phyloP scores from a whole-genome alignment of 2,329 filamentous ascomycete species.

The Lachnellula cervina region DNA sequence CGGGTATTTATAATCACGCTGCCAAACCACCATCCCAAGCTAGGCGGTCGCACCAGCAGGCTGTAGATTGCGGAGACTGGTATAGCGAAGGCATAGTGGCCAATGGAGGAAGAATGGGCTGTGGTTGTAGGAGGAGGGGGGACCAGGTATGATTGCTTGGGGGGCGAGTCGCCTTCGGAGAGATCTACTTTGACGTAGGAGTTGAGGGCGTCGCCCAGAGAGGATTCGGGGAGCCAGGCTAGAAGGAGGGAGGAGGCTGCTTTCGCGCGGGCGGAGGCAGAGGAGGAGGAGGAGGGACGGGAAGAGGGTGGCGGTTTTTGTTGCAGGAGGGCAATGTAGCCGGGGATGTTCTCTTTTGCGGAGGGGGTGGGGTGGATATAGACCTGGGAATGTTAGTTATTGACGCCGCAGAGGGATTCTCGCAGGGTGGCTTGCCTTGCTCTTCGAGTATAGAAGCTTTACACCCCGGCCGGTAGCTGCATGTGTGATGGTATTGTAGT shows the following conservation, averaged over 20 bases:
- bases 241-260: constrained; percentile 72
- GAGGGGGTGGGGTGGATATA: constrained; percentile 94
- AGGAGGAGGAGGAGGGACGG: constrained; percentile 26
- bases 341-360: constrained; percentile 90
- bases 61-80: constrained; percentile 89
- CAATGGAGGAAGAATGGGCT: constrained; percentile 63
- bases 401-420: constrained; percentile 1
- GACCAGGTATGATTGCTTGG: constrained; percentile 83
- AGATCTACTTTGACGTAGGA: constrained; percentile 96
- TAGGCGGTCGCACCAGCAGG: constrained; percentile 83
- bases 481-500: constrained; percentile 90
- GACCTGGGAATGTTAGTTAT: constrained; percentile 51
- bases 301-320: constrained; percentile 59
- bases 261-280: constrained; percentile 42
- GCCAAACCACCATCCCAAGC: constrained; percentile 97
- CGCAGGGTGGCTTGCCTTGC: constrained; percentile 60
- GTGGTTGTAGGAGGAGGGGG: constrained; percentile 86
- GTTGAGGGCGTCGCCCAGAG: constrained; percentile 77
- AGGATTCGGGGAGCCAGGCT: constrained; percentile 88
- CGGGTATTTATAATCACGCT: constrained; percentile 90
- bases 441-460: constrained; percentile 92
- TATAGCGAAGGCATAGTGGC: constrained; percentile 85
- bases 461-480: constrained; percentile 73
- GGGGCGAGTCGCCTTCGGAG: constrained; percentile 72
- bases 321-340: constrained; percentile 88